Evolutionary conservation across 2,329 filamentous ascomycete species (phyloP), one percentile per base, ranked within the genome.

Genomic region (Phialemoniopsis sp.): DNA sequence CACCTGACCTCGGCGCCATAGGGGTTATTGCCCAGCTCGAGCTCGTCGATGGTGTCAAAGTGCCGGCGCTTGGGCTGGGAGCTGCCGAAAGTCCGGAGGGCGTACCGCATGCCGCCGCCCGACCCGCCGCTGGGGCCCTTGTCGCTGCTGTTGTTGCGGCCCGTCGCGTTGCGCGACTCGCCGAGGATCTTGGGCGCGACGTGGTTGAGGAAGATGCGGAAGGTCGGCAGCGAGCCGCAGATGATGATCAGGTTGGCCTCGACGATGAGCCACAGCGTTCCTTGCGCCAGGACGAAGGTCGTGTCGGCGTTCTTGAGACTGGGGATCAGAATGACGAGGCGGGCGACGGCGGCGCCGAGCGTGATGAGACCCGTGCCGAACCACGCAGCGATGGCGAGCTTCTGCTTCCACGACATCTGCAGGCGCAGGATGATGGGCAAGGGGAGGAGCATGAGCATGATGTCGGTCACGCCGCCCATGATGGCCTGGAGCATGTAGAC

Each of bases 401-500:
- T 76, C 41, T 74, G 69, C 34, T 60, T 63, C 17, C 48, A 46
- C 0, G 69, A 67, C 29, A 76, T 62, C 36, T 68, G 63, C 1
- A 75, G 49, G n/a, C 56, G 57, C 18, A 67, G 49, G 1, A 76
- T 56, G 29, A 71, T 68, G 1, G 63, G 65, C 19, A 74, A 60
- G 0, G 72, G 72, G 3, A 76, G 47, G 1, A 60, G 46, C 35
- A 72, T 70, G 13, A 72, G 60, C 6, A 73, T 46, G 5, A 76
- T 37, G 46, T 75, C 70, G 8, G 68, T 70, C 13, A 63, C 39
- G 34, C 74, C 69, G 42, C 72, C 73, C 14, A 68, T 55, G 4
- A 60, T 63, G 0, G 70, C 68, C 13, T 71, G 72, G 29, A 64
- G 59, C 26, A 75, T 64, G 48, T 73, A 74, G 18, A 75, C 63